Base-by-base conservation (phyloP, 1,284 basidiomycete species). In the Entoloma clypeatum region DNA sequence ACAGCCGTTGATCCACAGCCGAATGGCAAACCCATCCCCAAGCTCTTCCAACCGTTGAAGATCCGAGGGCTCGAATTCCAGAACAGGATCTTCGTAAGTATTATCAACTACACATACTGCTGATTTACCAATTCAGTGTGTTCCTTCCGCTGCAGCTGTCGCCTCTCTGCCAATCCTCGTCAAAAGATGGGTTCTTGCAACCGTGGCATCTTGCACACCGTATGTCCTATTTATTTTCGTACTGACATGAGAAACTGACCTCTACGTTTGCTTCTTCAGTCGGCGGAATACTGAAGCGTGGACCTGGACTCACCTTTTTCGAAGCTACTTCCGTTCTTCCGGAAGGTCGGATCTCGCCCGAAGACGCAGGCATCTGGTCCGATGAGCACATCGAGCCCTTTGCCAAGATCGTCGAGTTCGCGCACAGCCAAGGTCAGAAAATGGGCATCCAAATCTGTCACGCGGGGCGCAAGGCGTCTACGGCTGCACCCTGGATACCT, bases 371-470 rank as follows among this genome's bases (percentile, higher is more conserved):
- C 1, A 66, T 93, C 41, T 94, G 88, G 86, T 68, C 72, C 5
- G 86, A 90, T 56, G 72, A 71, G 2, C 91, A 94, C 37, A 78
- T 85, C 32, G 71, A 67, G 3, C 72, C 79, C 0, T 69, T 88
- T 40, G 75, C 80, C 54, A 69, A 79, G 24, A 75, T 93, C 45
- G 81, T 88, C 48, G 75, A 83, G 29, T 89, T 87, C 44, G 79
- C 83, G 16, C 87, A 92, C 58, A 73, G 79, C 1, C 79, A 89
- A 50, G 72, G 75, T 39, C 68, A 79, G 45, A 74, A 76, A 47
- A 78, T 92, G 14, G 90, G 79, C 6, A 77, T 94, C 36, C 91
- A 94, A 60, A 73, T 94, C 10, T 79, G 77, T 0, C 90, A 92
- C 51, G 86, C 85, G 0, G 88, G 88, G 0, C 69, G 88, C 18